Base-by-base conservation (phyloP, 23 red algal species). In the Agarophyton chilense region DNA sequence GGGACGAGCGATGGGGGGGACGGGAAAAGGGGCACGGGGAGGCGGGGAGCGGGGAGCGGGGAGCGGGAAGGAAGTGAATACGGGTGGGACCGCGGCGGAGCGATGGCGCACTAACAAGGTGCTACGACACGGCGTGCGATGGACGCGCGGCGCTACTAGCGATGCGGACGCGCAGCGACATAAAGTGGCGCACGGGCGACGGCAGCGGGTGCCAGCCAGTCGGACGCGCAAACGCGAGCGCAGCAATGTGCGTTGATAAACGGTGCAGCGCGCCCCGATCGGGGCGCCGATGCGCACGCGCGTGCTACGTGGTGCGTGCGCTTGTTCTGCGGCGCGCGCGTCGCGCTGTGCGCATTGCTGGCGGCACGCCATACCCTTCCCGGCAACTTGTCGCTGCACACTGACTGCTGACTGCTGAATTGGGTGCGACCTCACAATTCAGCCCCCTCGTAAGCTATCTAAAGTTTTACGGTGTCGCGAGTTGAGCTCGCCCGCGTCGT, bases 1-100 rank as follows among this genome's bases (percentile, higher is more conserved):
- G 44, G 44, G 44, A 12, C 7, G 44, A 12, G 43, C 1, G 53
- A 35, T 9, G 50, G 0, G 79, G 52, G 51, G 46, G 18, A 24
- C 52, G 79, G 40, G 79, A n/a, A 12, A 33, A 28, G 79, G 1
- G 79, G 52, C 4, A 51, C 52, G 54, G 79, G 32, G 52, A 51
- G 54, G 49, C 44, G 2, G 52, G 5, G 41, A 51, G 60, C 0
- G 79, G 9, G 41, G 79, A 11, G 52, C 0, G 79, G 79, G 49
- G 51, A n/a, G 52, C 4, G 26, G 42, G 12, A 18, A 1, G 79
- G 49, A 11, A 4, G 56, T 33, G 79, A 7, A n/a, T 8, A 17
- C 6, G 56, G 56, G 56, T 8, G 56, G n/a, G 56, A n/a, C 8
- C 8, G 34, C 1, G 65, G 35, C 3, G 39, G 4, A 24, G 25